phyloP scores from a whole-genome alignment of 2,329 filamentous ascomycete species.

The Hysterium pulicare region DNA sequence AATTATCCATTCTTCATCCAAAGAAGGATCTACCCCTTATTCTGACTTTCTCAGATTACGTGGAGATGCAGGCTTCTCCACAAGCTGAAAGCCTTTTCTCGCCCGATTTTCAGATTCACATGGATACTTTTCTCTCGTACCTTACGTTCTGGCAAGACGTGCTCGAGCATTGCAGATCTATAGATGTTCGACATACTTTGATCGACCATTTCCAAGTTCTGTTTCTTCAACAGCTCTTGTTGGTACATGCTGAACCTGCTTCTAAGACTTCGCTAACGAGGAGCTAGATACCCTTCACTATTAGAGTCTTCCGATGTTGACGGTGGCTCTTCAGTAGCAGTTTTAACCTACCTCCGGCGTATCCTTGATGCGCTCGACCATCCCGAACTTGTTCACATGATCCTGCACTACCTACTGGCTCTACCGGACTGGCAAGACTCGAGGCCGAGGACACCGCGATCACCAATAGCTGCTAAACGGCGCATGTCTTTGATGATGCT shows the following conservation, averaged over 20 bases:
- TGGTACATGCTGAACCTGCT: slow-evolving; percentile 32
- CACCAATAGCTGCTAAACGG: slow-evolving; percentile 68
- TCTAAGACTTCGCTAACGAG: slow-evolving; percentile 6
- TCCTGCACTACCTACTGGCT: slow-evolving; percentile 86
- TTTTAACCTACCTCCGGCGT: slow-evolving; percentile 85
- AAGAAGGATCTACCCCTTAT: slow-evolving; percentile 74
- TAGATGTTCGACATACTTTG: slow-evolving; percentile 87
- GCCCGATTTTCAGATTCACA: slow-evolving; percentile 74
- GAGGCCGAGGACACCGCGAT: slow-evolving; percentile 34
- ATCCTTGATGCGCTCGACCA: slow-evolving; percentile 91
- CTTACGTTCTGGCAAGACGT: slow-evolving; percentile 98
- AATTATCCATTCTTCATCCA: slow-evolving; percentile 77
- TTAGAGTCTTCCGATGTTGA: slow-evolving; percentile 96
- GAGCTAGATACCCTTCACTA: slow-evolving; percentile 78
- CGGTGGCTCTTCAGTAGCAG: slow-evolving; percentile 92
- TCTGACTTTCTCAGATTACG: slow-evolving; percentile 84
- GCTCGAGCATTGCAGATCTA: slow-evolving; percentile 87
- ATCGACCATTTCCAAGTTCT: slow-evolving; percentile 97
- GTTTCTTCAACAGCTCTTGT: slow-evolving; percentile 92
- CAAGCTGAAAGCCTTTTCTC: slow-evolving; percentile 69
- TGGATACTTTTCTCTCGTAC: slow-evolving; percentile 92
- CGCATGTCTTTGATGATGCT: slow-evolving; percentile 87
- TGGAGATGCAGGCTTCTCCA: slow-evolving; percentile 65
- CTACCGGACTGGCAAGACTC: slow-evolving; percentile 57
- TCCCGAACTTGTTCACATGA: slow-evolving; percentile 89